Base-by-base conservation (phyloP, 176 grass and related monocot genomes). In the Carex cristatella region DNA sequence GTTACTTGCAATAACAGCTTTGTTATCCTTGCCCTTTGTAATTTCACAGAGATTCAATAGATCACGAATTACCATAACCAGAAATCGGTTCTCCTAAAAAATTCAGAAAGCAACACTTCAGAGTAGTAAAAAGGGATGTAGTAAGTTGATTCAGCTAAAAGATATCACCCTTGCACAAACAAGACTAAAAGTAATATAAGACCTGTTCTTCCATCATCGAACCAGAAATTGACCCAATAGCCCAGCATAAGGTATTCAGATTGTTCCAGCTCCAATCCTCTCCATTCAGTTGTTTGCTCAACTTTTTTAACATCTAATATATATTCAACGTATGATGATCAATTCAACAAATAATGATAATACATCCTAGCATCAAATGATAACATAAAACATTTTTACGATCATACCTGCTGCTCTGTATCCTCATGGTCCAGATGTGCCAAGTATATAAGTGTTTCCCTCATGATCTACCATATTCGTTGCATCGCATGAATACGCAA, bases 161-260 rank as follows among this genome's bases (percentile, higher is more conserved):
- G 28, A 82, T 84, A 71, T 56, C 1, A 15, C 28, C 23, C 79
- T 59, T 53, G 9, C 18, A 35, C 5, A 76, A 72, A 80, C 10
- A 16, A 16, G 18, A 44, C 16, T 15, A 75, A 40, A 40, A 31
- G 46, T 54, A 66, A 67, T 68, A 32, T 8, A 68, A 69, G 33
- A 99, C 97, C 97, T 99, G 97, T 79, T 99, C 97, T 92, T 99
- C 97, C 81, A 96, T 91, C 97, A 99, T 99, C 11, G 97, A 96
- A 80, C 97, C 97, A 88, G 97, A 99, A 91, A 99, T 99, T 82
- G 97, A 99, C 67, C 97, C 97, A 65, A 99, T 99, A 57, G 97
- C 97, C 97, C 97, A 99, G 69, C 97, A 99, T 32, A 99, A 87
- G 16, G 97, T 96, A 86, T 99, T 99, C 40, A 99, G 92, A 81